Conservation (phyloP, 2,329 filamentous ascomycete species). For the Chrysoporthe puriensis region DNA sequence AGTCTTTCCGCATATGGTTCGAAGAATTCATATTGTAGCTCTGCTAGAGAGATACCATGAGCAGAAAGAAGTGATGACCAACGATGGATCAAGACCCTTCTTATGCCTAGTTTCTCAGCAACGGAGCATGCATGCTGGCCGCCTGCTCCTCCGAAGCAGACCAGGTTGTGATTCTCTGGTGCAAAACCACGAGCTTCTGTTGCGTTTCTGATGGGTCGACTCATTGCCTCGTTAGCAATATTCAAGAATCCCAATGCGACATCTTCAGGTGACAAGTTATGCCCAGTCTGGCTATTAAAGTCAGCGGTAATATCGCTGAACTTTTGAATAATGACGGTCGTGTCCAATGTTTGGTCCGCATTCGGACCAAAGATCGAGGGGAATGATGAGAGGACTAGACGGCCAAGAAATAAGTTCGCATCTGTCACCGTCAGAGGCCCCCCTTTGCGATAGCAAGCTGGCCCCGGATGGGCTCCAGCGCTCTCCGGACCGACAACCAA, state of each 20-base stretch:
- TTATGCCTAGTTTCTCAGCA: constrained; percentile 42
- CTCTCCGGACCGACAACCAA: constrained; percentile 74
- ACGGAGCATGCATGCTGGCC: constrained; percentile 48
- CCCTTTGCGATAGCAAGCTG: constrained; percentile 71
- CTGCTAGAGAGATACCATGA: constrained; percentile 46
- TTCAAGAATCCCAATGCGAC: constrained; percentile 72
- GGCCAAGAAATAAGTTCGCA: constrained; percentile 63
- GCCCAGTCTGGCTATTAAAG: constrained; percentile 44
- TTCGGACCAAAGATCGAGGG: constrained; percentile 73
- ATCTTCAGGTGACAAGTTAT: constrained; percentile 39
- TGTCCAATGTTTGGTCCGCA: constrained; percentile 59
- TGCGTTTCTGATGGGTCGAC: constrained; percentile 72
- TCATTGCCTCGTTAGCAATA: constrained; percentile 78
- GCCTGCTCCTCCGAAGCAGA: constrained; percentile 51
- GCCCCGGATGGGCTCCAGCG: constrained; percentile 72
- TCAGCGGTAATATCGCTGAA: constrained; percentile 46
- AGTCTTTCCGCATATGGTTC: constrained; percentile 37
- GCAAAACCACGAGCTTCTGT: constrained; percentile 58
- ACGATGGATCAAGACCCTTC: constrained; percentile 43
- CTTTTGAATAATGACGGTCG: constrained; percentile 42
- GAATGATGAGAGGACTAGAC: constrained; percentile 64
- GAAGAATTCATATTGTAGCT: constrained; percentile 43
- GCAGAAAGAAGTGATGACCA: constrained; percentile 41
- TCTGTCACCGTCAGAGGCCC: constrained; percentile 74
- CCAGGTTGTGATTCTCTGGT: constrained; percentile 61